Evolutionary conservation across 495 filamentous ascomycete genomes (phyloP), one percentile per base, ranked within the genome.

Genomic region (Venustampulla echinocandica): DNA sequence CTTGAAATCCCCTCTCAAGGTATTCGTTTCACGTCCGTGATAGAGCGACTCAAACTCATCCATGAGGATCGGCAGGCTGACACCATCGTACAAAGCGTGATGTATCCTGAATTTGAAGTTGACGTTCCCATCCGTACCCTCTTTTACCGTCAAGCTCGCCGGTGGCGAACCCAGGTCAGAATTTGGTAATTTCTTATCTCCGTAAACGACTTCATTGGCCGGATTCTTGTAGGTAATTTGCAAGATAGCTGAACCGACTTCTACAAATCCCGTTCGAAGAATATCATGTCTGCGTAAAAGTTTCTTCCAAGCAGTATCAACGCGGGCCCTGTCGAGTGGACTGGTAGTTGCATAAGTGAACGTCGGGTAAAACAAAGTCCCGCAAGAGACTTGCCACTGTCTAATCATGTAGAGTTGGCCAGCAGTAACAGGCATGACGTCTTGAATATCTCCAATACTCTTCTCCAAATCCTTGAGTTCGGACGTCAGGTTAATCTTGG

Each of bases 331-430:
- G 21, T 74, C 61, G 17, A 76, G 24, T 1, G 46, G 46, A n/a
- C 59, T 52, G 5, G 33, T 23, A 13, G 52, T 54, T 6, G 56
- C 57, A 57, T 79, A 81, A 15, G 60, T 61, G 57, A 81, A 83
- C 1, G 68, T 71, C 3, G 75, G 69, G 50, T 78, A 76, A 49
- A 82, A 76, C 10, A 77, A 47, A 13, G 55, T 64, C 18, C 75
- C 71, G 10, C 58, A 54, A 1, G 77, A 73, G 35, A 71, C 70
- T 41, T 71, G 63, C 77, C 78, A 84, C 32, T 59, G 63, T 3
- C 62, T 63, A 21, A 84, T 66, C 67, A 81, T 79, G 45, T 77
- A 81, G 17, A 69, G 44, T 53, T 83, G 78, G 13, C 80, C 80
- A 14, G 78, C 61, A 10, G 76, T 73, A 39, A 69, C 75, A 11